phyloP scores from a whole-genome alignment of 148 eudicot species.

The Rhododendron vialii region DNA sequence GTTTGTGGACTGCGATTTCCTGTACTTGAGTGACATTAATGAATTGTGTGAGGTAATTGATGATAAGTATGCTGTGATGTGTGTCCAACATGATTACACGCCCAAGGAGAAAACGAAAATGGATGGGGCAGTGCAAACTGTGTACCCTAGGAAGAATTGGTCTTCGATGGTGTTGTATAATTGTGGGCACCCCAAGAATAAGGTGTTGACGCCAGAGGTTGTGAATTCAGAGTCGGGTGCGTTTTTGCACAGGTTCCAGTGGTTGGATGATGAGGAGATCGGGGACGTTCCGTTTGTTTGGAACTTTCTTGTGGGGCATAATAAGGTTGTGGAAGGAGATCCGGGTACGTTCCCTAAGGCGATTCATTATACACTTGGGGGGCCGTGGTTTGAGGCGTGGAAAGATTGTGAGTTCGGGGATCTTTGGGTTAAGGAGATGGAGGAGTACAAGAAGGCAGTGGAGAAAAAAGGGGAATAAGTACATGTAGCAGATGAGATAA shows the following conservation, averaged over 20 bases:
- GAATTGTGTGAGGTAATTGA: constrained; percentile 60
- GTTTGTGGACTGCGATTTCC: constrained; percentile 95
- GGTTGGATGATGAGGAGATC: constrained; percentile 87
- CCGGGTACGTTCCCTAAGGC: constrained; percentile 61
- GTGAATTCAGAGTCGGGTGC: constrained; percentile 75
- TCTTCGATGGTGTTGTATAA: constrained; percentile 96
- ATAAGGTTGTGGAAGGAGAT: constrained; percentile 63
- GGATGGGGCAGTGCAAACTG: constrained; percentile 94
- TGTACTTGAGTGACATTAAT: constrained; percentile 65
- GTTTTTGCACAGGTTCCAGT: constrained; percentile 77
- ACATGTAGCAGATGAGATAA: not conserved
- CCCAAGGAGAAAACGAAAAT: constrained; percentile 94
- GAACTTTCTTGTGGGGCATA: constrained; percentile 97
- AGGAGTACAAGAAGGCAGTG: constrained; percentile 38
- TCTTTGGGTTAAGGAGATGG: constrained; percentile 62
- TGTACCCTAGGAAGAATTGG: constrained; percentile 97
- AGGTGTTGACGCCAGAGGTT: constrained; percentile 58
- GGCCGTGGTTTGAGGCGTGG: constrained; percentile 96
- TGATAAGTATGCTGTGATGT: constrained; percentile 82
- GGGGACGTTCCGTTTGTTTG: constrained; percentile 83
- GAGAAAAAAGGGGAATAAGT: constrained; percentile 16
- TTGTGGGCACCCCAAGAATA: constrained; percentile 79
- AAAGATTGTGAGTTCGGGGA: constrained; percentile 87
- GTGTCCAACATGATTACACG: constrained; percentile 91
- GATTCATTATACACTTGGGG: constrained; percentile 89